These are phyloP conservation scores for Diaporthe sp. DNA, from an alignment of 2,329 filamentous ascomycete genomes.

Conservation along the genomic window DNA sequence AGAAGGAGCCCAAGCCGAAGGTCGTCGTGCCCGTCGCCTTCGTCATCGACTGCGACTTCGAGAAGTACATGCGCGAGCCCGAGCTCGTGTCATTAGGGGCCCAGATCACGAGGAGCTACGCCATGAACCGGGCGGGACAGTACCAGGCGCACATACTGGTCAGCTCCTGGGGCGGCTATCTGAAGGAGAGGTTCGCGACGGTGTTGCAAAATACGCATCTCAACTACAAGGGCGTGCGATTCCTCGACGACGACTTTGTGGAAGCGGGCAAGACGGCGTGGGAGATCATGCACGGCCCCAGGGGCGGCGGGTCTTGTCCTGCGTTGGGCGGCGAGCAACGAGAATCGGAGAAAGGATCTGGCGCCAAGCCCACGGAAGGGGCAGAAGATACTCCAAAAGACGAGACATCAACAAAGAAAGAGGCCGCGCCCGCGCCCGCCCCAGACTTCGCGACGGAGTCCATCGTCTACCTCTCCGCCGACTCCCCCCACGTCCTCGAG, in stretches of 20 bases:
- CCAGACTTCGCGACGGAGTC: conserved; percentile 55
- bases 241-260: conserved; percentile 82
- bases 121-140: conserved; percentile 81
- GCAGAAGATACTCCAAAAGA: conserved; percentile 41
- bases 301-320: conserved; percentile 59
- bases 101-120: conserved; percentile 90
- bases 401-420: conserved; percentile 25
- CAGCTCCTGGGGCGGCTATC: conserved; percentile 81
- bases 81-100: conserved; percentile 86
- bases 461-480: conserved; percentile 90
- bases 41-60: conserved; percentile 92
- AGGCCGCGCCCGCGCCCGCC: conserved; percentile 50
- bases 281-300: conserved; percentile 72
- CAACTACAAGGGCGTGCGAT: conserved; percentile 84
- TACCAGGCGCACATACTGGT: conserved; percentile 82
- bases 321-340: conserved; percentile 71
- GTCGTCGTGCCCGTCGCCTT: conserved; percentile 81
- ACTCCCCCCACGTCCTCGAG: conserved; percentile 88
- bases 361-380: conserved; percentile 44
- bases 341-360: conserved; percentile 41
- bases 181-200: conserved; percentile 85
- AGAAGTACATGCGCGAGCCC: conserved; percentile 88
- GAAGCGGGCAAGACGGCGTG: conserved; percentile 76
- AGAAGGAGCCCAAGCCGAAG: conserved; percentile 50
- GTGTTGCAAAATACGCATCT: conserved; percentile 79